Evolutionary conservation across 495 filamentous ascomycete genomes (phyloP).

Genomic region (Trichocladium uniseriatum): DNA sequence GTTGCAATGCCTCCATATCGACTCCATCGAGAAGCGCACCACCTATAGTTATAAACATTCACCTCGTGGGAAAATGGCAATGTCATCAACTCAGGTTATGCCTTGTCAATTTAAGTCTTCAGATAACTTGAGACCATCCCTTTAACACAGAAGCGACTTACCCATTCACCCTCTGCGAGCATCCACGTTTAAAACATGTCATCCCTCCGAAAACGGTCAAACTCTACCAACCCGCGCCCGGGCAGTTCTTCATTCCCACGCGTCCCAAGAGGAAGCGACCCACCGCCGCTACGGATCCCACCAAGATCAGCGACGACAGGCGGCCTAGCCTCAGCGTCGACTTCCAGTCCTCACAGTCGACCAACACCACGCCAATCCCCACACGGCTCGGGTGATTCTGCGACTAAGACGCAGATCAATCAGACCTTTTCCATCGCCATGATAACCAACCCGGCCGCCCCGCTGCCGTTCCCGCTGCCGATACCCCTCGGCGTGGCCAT

Average conservation of each 20-base stretch:
- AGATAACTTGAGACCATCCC: too few relatives aligned
- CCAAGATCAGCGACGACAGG: background rate
- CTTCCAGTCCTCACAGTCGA: too few relatives aligned
- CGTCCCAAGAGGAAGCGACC: background rate
- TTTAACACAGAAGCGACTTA: too few relatives aligned
- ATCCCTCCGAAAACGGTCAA: conserved; percentile 8
- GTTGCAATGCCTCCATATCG: too few relatives aligned
- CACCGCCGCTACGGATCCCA: background rate
- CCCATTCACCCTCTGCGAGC: background rate
- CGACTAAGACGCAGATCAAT: conserved; percentile 23
- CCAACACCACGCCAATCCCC: background rate
- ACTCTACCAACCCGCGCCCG: conserved; percentile 20
- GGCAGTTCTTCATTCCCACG: conserved; percentile 16
- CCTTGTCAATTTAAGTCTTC: too few relatives aligned
- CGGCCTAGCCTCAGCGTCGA: background rate
- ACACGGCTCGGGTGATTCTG: background rate
- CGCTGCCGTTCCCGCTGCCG: conserved; percentile 19
- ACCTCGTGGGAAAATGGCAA: too few relatives aligned
- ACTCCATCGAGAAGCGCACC: too few relatives aligned
- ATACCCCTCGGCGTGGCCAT: conserved; percentile 18
- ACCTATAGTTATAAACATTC: too few relatives aligned
- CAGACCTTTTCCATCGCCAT: conserved; percentile 18
- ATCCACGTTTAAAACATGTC: conserved; percentile 10
- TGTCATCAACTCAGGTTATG: too few relatives aligned
- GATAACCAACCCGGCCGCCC: conserved; percentile 20